Evolutionary conservation across 768 basidiomycete genomes (phyloP).

Genomic region (Paxillus ammoniavirescens): DNA sequence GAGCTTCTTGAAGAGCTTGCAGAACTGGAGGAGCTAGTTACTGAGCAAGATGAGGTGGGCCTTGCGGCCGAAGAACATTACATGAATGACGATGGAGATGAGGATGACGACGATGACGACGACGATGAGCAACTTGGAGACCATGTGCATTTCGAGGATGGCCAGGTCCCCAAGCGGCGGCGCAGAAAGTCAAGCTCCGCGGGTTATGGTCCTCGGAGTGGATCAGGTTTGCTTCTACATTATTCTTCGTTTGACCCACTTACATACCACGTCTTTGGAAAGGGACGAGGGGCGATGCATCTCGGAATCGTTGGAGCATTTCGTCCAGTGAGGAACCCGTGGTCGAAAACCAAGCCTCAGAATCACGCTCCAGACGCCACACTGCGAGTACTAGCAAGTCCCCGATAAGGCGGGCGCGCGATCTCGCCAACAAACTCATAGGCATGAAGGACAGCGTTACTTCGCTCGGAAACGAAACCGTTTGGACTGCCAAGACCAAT

Average conservation of each 20-base stretch:
- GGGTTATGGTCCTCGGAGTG: constrained; percentile 22
- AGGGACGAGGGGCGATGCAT: constrained; percentile 9
- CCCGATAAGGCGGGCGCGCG: constrained; percentile 32
- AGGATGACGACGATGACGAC: constrained; percentile 59
- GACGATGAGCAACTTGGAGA: constrained; percentile 38
- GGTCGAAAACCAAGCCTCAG: constrained; percentile 25
- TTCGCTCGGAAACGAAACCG: constrained; percentile 43
- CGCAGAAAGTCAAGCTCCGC: constrained; percentile 36
- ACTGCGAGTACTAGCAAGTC: constrained; percentile 29
- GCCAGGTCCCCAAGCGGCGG: constrained; percentile 26
- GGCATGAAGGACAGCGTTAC: constrained; percentile 53
- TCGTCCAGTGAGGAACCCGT: constrained; percentile 47
- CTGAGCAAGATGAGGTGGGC: constrained; percentile 60
- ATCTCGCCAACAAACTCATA: constrained; percentile 48
- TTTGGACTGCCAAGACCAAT: constrained; percentile 80
- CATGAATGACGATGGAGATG: constrained; percentile 44
- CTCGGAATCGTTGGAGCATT: constrained; percentile 37
- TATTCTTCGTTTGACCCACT: not conserved
- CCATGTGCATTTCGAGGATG: constrained; percentile 26
- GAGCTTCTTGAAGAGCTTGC: constrained; percentile 64
- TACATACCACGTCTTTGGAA: not conserved
- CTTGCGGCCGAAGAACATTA: constrained; percentile 50
- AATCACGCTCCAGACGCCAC: constrained; percentile 19
- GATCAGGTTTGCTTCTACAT: constrained; percentile 14
- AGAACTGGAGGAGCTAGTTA: constrained; percentile 56